Evolutionary conservation across 495 filamentous ascomycete genomes (phyloP), one percentile per base, ranked within the genome.

Genomic region (Penicillium tannophilum): DNA sequence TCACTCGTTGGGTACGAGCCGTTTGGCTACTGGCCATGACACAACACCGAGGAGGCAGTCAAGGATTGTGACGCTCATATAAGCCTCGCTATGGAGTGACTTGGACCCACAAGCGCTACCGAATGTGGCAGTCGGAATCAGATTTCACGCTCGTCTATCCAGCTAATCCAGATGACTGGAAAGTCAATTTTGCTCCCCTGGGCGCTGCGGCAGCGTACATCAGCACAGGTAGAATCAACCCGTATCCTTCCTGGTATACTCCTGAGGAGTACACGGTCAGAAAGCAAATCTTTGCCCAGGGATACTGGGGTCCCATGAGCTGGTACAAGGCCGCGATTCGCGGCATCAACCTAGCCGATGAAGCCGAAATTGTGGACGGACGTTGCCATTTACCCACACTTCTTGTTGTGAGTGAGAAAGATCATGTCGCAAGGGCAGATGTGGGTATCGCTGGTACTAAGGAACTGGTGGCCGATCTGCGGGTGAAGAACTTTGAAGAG

Each of bases 1-100:
- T 14, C 12, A 12, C 42, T 20, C n/a, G 3, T 44, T 14, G 42
- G 42, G 5, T 44, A 44, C 17, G 7, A 10, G 17, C 11, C 42
- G 0, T 44, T 14, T 44, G 42, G 42, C 6, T 44, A 20, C n/a
- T 44, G 42, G 42, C 42, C 42, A 14, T 44, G 42, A n/a, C 42
- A 44, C n/a, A 44, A 44, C 3, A 41, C 11, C n/a, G 36, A 41
- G 36, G 42, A 44, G 10, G 42, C 42, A 14, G 42, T 44, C 16
- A 44, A 44, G n/a, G 42, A 44, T 44, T 44, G 42, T 19, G 42
- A 44, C 42, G 42, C 20, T 14, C 42, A 44, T 44, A n/a, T 44
- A 14, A 44, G 36, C n/a, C 36, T 44, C 42, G 8, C n/a, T 1
- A 44, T 44, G 0, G 10, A 44, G 11, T 44, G 1, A 44, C 42